Conservation (phyloP, 345 rosid genomes). For the Lumnitzera littorea region DNA sequence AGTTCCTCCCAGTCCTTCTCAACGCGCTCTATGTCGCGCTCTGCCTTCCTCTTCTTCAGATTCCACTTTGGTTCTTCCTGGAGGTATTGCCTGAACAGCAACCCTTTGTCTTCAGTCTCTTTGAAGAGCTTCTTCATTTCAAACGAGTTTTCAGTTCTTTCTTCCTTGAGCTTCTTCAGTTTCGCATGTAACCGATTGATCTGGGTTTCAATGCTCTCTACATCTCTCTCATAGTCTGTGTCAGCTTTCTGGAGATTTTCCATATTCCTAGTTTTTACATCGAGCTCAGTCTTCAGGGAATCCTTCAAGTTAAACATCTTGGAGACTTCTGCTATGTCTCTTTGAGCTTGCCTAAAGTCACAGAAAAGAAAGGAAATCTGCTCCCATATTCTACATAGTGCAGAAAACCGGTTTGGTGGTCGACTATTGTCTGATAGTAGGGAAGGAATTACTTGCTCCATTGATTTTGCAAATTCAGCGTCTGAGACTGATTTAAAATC, state of each 20-base stretch:
- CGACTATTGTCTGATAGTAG: slow-evolving; percentile 12
- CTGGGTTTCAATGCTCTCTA: slow-evolving; percentile 11
- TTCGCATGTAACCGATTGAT: slow-evolving; percentile 12
- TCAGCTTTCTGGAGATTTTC: slow-evolving; percentile 16
- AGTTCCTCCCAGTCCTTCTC: slow-evolving; percentile 24
- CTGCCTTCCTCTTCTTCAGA: slow-evolving; percentile 22
- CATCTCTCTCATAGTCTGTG: slow-evolving; percentile 5
- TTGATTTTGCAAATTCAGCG: slow-evolving; percentile 4
- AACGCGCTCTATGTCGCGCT: slow-evolving; percentile 19
- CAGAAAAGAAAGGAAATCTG: slow-evolving; percentile 15
- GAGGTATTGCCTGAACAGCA: slow-evolving; percentile 9
- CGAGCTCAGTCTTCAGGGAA: slow-evolving; percentile 13
- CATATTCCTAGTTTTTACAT: slow-evolving; percentile 7
- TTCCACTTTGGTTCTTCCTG: slow-evolving; percentile 19
- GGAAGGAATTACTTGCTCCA: slow-evolving; percentile 13
- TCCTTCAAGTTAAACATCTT: slow-evolving; percentile 8
- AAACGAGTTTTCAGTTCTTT: slow-evolving; percentile 10
- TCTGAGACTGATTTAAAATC: slow-evolving; percentile 15
- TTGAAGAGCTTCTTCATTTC: slow-evolving; percentile 20
- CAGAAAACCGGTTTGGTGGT: slow-evolving; percentile 2
- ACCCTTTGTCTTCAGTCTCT: slow-evolving; percentile 19
- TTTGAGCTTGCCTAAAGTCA: slow-evolving; percentile 12
- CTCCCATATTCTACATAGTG: slow-evolving; percentile 11
- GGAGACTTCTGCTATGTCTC: slow-evolving; percentile 10
- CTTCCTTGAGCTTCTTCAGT: slow-evolving; percentile 15